These are phyloP conservation scores for Exsudoporus frostii DNA, from an alignment of 768 basidiomycete genomes.

Conservation along the genomic window DNA sequence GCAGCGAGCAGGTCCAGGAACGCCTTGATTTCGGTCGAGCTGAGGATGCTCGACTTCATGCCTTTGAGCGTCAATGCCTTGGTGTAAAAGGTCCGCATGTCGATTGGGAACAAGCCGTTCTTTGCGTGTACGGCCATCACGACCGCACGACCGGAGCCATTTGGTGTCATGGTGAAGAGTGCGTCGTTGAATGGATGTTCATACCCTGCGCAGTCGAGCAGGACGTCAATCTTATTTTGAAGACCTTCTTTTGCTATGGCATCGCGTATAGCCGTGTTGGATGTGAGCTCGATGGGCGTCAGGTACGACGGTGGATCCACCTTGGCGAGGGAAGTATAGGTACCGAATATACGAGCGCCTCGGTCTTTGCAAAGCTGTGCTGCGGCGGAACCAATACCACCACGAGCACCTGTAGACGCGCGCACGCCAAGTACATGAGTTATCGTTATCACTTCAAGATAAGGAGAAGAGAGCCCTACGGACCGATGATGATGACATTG, in stretches of 20 bases:
- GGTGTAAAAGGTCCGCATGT: constrained; percentile 33
- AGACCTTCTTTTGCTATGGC: constrained; percentile 25
- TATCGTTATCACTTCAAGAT: not conserved
- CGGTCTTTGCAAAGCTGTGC: constrained; percentile 31
- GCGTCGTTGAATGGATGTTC: constrained; percentile 34
- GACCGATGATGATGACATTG: constrained; percentile 34
- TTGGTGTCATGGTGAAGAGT: constrained; percentile 31
- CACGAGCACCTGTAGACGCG: constrained; percentile 28
- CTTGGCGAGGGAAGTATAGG: constrained; percentile 31
- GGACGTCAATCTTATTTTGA: constrained; percentile 32
- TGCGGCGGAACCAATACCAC: constrained; percentile 34
- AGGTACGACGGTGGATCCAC: constrained; percentile 25
- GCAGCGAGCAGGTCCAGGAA: constrained; percentile 28
- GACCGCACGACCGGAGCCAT: constrained; percentile 32
- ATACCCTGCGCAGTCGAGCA: constrained; percentile 35
- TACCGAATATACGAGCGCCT: constrained; percentile 34
- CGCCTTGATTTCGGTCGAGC: constrained; percentile 21
- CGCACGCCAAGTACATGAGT: not conserved
- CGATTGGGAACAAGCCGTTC: constrained; percentile 29
- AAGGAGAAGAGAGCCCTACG: not conserved
- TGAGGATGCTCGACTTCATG: constrained; percentile 28
- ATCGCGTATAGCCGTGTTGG: constrained; percentile 30
- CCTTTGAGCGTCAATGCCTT: constrained; percentile 31
- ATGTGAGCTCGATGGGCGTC: constrained; percentile 32
- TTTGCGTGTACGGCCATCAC: constrained; percentile 35